phyloP scores from a whole-genome alignment of 306 rosid genomes.

The Rosa multiflora region DNA sequence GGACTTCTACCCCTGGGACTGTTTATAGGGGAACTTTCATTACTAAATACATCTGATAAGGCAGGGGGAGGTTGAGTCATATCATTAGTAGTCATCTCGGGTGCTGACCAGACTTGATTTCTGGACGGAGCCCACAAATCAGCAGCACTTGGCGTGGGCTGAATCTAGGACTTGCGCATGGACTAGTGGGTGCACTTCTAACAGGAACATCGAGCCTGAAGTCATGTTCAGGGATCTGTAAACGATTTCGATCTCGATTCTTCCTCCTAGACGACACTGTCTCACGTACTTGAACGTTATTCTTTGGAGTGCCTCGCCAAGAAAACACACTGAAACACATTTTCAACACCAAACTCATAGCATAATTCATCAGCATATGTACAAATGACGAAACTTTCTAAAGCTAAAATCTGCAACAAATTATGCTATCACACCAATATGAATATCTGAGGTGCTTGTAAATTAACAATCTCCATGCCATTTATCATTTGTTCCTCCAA shows the following conservation, averaged over 20 bases:
- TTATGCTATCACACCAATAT: not conserved
- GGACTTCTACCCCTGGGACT: conserved; percentile 55
- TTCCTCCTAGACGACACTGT: conserved; percentile 35
- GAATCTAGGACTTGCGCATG: conserved; percentile 55
- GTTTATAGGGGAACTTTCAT: conserved; percentile 62
- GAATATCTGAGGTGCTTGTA: not conserved
- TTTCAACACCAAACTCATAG: not conserved
- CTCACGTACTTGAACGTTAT: conserved; percentile 29
- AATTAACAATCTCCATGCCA: not conserved
- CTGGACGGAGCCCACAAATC: conserved; percentile 46
- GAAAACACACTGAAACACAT: conserved; percentile 48
- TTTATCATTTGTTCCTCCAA: not conserved
- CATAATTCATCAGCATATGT: not conserved
- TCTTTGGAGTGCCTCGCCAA: conserved; percentile 33
- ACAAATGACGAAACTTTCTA: not conserved
- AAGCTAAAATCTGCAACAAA: not conserved
- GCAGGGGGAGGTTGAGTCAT: conserved; percentile 43
- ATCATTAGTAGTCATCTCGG: conserved; percentile 52
- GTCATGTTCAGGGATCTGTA: conserved; percentile 19
- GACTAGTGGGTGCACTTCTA: conserved; percentile 71
- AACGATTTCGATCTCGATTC: conserved; percentile 24
- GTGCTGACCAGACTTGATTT: conserved; percentile 83
- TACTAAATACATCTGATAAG: conserved; percentile 44
- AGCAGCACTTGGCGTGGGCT: conserved; percentile 47
- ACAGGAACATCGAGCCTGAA: conserved; percentile 43